Conservation (phyloP, 2,329 filamentous ascomycete species). For the Tricladium varicosporioides region DNA sequence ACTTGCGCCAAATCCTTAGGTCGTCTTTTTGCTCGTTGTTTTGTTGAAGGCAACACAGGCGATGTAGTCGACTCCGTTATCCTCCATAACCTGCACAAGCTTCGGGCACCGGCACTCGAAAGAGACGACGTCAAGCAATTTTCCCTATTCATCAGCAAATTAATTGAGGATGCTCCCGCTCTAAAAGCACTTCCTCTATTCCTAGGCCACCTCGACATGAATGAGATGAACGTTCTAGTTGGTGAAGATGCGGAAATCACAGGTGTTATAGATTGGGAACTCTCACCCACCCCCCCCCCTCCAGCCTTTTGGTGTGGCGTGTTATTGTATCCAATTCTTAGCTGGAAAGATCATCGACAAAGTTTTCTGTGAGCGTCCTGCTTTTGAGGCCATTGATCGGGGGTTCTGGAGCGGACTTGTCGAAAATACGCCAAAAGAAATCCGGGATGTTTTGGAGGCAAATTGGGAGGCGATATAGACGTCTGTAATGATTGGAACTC, state of each 20-base stretch:
- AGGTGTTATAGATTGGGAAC: slow-evolving; percentile 7
- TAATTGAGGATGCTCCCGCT: slow-evolving; percentile 1
- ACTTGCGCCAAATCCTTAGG: slow-evolving; percentile 4
- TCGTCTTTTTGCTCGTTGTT: slow-evolving; percentile 1
- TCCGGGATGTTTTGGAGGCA: slow-evolving; percentile 1
- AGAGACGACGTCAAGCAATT: slow-evolving; percentile 1
- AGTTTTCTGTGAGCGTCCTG: background rate
- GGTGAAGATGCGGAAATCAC: slow-evolving; percentile 4
- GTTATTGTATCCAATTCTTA: slow-evolving; percentile 2
- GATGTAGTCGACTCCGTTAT: slow-evolving; percentile 2
- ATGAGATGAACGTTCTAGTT: slow-evolving; percentile 8
- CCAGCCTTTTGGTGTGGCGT: slow-evolving; percentile 1
- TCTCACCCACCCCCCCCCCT: slow-evolving; percentile 2
- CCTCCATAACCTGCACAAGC: slow-evolving; percentile 2
- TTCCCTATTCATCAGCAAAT: background rate
- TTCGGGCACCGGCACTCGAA: background rate
- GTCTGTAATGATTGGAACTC: slow-evolving; percentile 2
- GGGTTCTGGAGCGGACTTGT: slow-evolving; percentile 3
- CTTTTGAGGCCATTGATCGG: slow-evolving; percentile 4
- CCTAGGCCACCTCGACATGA: slow-evolving; percentile 3
- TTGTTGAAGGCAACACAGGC: slow-evolving; percentile 1
- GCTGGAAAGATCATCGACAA: slow-evolving; percentile 6
- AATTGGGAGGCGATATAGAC: slow-evolving; percentile 4
- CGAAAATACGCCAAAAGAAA: background rate
- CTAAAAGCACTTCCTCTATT: slow-evolving; percentile 9